Evolutionary conservation across 2,329 filamentous ascomycete genomes (phyloP), one percentile per base, ranked within the genome.

Genomic region (Sphaceloma murrayae): DNA sequence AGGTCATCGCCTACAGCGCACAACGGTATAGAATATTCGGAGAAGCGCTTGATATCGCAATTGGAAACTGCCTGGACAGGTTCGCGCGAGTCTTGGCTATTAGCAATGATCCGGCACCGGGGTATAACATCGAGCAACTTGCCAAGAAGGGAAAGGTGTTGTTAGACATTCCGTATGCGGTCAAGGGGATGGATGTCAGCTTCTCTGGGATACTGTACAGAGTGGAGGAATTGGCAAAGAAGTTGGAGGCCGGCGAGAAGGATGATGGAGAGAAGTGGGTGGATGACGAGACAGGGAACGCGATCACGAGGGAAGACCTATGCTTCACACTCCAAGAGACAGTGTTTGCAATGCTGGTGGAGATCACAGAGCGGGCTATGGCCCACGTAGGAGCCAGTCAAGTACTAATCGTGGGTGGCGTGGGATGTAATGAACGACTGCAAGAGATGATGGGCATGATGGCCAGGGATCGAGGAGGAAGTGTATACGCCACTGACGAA

Each of bases 391-490:
- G 88, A 10, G 86, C 82, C 45, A 77, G 70, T 40, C 86, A 96
- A 67, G 91, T 98, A 5, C 70, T 98, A 34, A 87, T 98, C 45
- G 91, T 98, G 2, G 91, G 91, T 29, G 91, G 91, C 16, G 91
- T 98, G 1, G 91, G 91, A 2, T 94, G 85, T 62, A 98, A 98
- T 61, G 82, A 94, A 67, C 75, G 91, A 3, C 62, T 98, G 53
- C 91, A 98, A 68, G 78, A 94, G 56, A 98, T 98, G 91, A 98
- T 98, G 91, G 88, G 85, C 11, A 71, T 82, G 34, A 98, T 98
- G 91, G 89, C 88, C 11, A 71, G 70, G 33, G 88, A 94, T 62
- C 71, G 91, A 27, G 85, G 87, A 43, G 91, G 91, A 3, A 88
- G 78, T 56, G 85, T 96, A 3, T 95, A 84, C 65, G 88, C 91